phyloP scores from a whole-genome alignment of 495 filamentous ascomycete species.

The Aspergillus sparsus region DNA sequence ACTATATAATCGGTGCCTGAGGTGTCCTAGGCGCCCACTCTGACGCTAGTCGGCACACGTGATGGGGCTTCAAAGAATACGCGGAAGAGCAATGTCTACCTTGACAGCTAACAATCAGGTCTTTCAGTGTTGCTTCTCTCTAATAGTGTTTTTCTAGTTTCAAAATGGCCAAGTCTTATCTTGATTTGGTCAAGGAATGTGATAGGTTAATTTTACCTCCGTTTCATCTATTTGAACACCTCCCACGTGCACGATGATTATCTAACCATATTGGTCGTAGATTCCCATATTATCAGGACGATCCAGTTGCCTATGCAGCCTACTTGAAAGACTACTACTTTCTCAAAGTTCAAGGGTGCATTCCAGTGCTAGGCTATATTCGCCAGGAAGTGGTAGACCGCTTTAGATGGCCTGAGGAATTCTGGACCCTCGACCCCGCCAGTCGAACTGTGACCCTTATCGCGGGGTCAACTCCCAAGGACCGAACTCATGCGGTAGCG shows the following conservation, averaged over 20 bases:
- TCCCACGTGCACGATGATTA: slow-evolving; percentile 4
- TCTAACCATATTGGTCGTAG: slow-evolving; percentile 37
- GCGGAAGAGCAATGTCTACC: too few species aligned
- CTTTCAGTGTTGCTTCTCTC: too few species aligned
- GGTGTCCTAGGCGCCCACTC: too few species aligned
- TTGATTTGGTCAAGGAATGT: slow-evolving; percentile 58
- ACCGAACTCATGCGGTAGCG: slow-evolving; percentile 61
- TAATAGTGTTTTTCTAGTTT: not conserved
- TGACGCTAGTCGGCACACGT: too few species aligned
- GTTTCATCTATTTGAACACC: not conserved
- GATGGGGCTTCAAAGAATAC: too few species aligned
- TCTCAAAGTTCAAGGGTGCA: slow-evolving; percentile 53
- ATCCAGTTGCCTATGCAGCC: slow-evolving; percentile 50
- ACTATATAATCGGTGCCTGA: too few species aligned
- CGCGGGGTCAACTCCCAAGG: slow-evolving; percentile 47
- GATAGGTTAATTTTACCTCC: slow-evolving; percentile 55
- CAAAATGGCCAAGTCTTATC: slow-evolving; percentile 50
- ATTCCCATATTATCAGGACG: slow-evolving; percentile 66
- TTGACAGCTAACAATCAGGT: too few species aligned
- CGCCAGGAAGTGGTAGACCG: slow-evolving; percentile 56
- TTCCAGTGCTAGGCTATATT: slow-evolving; percentile 63
- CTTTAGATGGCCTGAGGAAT: slow-evolving; percentile 53
- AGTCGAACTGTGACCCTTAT: slow-evolving; percentile 50
- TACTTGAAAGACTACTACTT: slow-evolving; percentile 55
- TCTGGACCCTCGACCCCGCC: slow-evolving; percentile 53